Evolutionary conservation across 352 stramenopile genomes (phyloP), one percentile per base, ranked within the genome.

Genomic region (Phytopythium sindhum): DNA sequence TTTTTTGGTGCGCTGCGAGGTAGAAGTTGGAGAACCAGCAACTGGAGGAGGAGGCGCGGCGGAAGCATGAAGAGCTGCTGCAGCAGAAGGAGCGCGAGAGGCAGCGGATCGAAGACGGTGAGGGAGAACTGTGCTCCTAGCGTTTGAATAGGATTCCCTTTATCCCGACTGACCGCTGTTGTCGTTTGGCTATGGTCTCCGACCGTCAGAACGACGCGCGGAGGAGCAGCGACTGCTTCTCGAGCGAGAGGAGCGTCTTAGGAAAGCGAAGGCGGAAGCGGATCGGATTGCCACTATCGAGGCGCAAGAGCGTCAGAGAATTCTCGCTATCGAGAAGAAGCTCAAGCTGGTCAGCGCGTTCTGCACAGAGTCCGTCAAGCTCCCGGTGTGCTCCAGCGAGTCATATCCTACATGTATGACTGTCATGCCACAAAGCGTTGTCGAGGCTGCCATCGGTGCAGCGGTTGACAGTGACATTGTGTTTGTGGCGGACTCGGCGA

Each of bases 1-100:
- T 28, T 12, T 67, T 52, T 65, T 57, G 52, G 12, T 44, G 42
- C 56, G 2, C 10, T 45, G 7, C 3, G 54, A 37, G 14, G 60
- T 67, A 92, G 84, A 90, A 90, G 86, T 57, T 90, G 19, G 81
- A 90, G 63, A 87, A 90, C 45, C 68, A 90, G 64, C 81, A 70
- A 12, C 66, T 92, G 51, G 78, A 89, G 56, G 74, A 84, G 29
- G 80, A 84, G 23, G 80, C 80, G 39, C 67, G 70, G 14, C 60
- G 75, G 26, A 73, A 73, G 0, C 78, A 86, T 41, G 74, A 88
- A 45, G 78, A 86, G 24, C 60, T 79, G 1, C 68, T 57, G 23
- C 47, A 64, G 7, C 67, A 80, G 29, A 73, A 80, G 12, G 81
- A 88, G 55, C 63, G 67, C 0, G 81, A 90, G 47, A 67, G 52